phyloP scores from a whole-genome alignment of 2,329 filamentous ascomycete genomes.

The Diatrype stigma region DNA sequence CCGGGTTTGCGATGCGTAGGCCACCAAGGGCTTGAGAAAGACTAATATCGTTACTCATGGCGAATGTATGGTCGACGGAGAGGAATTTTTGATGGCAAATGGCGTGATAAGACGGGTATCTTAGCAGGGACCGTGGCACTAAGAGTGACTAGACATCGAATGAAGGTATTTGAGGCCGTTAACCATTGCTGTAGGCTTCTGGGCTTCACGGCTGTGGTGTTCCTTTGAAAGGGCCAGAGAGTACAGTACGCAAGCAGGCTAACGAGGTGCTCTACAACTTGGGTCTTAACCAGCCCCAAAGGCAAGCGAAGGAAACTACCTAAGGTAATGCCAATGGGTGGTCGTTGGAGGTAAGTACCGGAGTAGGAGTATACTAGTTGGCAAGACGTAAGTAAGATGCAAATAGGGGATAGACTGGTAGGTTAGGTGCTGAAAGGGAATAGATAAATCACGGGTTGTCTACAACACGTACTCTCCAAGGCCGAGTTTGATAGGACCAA shows the following conservation, averaged over 20 bases:
- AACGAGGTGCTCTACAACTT: too few species aligned
- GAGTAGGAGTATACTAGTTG: too few species aligned
- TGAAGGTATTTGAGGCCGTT: background rate
- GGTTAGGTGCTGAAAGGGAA: too few species aligned
- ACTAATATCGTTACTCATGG: constrained; percentile 89
- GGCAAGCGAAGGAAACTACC: too few species aligned
- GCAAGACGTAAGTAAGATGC: background rate
- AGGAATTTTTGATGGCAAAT: background rate
- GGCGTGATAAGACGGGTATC: background rate
- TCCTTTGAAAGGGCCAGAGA: background rate
- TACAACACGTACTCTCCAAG: background rate
- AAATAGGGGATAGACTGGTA: background rate
- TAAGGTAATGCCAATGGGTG: too few species aligned
- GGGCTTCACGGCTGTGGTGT: background rate
- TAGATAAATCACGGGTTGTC: too few species aligned
- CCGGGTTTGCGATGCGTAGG: constrained; percentile 93
- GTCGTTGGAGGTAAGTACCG: too few species aligned
- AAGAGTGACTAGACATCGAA: background rate
- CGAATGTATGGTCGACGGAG: background rate
- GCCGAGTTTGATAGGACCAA: constrained; percentile 1
- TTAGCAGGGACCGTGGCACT: background rate
- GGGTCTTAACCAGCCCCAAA: too few species aligned
- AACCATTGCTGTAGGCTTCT: background rate
- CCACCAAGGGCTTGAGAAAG: constrained; percentile 90
- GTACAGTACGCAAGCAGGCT: background rate